Base-by-base conservation (phyloP, 1,139 yeast genomes). In the Magnusiomyces suaveolens region DNA sequence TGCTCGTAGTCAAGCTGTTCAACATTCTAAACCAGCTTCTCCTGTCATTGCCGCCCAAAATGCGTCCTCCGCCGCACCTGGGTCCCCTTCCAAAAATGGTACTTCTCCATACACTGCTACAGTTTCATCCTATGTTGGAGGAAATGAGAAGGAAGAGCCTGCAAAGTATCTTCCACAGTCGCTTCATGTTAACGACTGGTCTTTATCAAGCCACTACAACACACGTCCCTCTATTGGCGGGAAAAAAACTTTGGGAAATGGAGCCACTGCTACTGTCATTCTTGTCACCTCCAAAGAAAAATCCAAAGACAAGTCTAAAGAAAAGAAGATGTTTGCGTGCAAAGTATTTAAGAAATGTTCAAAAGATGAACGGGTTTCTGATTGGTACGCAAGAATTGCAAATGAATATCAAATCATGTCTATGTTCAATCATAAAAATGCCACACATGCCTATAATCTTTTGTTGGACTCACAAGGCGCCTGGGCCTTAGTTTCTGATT, bases 371-470 rank as follows among this genome's bases (percentile, higher is more conserved):
- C 69, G 79, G 16, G 71, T 76, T 32, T 77, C 76, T 44, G 82
- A 79, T 62, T 86, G 84, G 64, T 77, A 83, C 56, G 81, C 82
- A 41, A 72, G 90, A 55, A 79, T 86, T 33, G 80, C 92, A 0
- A 81, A 87, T 3, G 96, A 87, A 66, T 87, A 84, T 67, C 80
- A 84, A 61, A 81, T 87, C 48, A 83, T 90, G 1, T 82, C 84
- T 48, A 78, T 86, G 0, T 68, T 87, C 58, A 78, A 82, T 57
- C 84, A 82, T 64, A 81, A 84, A 56, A 85, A 88, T 60, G 79
- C 87, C 32, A 80, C 84, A 39, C 77, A 78, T 58, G 81, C 88
- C 1, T 74, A 83, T 39, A 95, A 87, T 66, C 71, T 87, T 54
- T 62, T 68, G 51, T 52, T 63, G 32, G 64, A 62, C 43, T 57